Base-by-base conservation (phyloP, 2,329 filamentous ascomycete genomes). In the Teratosphaeria zuluensis region DNA sequence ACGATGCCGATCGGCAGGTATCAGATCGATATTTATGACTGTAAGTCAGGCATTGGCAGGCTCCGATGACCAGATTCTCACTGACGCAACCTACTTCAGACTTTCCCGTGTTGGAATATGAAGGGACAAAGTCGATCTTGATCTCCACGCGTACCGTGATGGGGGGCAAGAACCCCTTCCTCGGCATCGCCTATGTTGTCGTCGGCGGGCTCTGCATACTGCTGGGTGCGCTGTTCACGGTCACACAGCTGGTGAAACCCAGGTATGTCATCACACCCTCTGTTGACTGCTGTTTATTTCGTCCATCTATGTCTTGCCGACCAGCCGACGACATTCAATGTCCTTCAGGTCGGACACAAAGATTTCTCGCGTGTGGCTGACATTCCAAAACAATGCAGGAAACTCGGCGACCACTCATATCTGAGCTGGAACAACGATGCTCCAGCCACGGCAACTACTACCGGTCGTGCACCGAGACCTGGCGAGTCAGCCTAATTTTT, bases 321-420 rank as follows among this genome's bases (percentile, higher is more conserved):
- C 51, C 14, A 14, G 30, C 19, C 14, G 12, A 9, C 21, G 21
- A 4, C 21, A 19, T 16, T 21, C 51, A 52, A 52, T 28, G 24
- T 28, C 24, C 24, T 30, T 54, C 12, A 11, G 12, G 9, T 30
- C n/a, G 19, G 12, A 7, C 12, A 46, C 11, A 38, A 38, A 55
- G 28, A 38, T 8, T 2, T 55, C 31, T 21, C 42, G 42, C 42
- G 4, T 21, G 58, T 59, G 56, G 61, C 55, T 59, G 53, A 62
- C 56, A 32, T 28, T 32, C 32, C 14, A 21, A 35, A 58, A 62
- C 54, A 57, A 63, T 63, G 55, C 65, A 92, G 94, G 70, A 99
- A 97, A 88, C 83, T 99, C 51, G 94, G 94, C 62, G 94, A 99
- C 73, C 94, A 97, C 75, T 96, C 91, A 8, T 97, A 99, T 73